Base-by-base conservation (phyloP, 257 asterid species). In the Fraxinus pennsylvanica region DNA sequence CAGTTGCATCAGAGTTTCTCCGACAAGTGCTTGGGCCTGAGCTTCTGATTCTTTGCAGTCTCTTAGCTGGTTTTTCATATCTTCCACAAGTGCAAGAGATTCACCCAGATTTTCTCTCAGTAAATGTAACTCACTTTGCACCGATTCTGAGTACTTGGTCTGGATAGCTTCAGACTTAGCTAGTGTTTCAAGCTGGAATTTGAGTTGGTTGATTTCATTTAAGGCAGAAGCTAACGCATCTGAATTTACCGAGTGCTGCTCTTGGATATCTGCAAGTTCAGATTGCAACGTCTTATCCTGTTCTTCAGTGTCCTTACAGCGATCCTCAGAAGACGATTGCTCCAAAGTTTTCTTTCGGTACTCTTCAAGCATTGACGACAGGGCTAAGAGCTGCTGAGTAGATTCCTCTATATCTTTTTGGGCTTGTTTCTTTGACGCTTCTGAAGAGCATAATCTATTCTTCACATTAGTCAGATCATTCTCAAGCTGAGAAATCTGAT, bases 401-500 rank as follows among this genome's bases (percentile, higher is more conserved):
- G 94, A 87, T 80, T 91, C 96, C 84, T 87, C 91, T 1, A 90
- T 90, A 68, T 91, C 96, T 81, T 86, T 82, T 81, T 84, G 85
- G 5, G 94, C 97, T 84, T 86, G 94, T 80, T 90, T 87, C 86
- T 88, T 93, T 80, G 76, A 81, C 15, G 86, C 88, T 86, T 96
- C 97, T 0, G 98, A 83, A 45, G 91, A 88, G 87, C 86, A 79
- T 38, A 96, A 81, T 57, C 89, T 91, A 77, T 91, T 93, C 87
- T 89, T 92, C 30, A 91, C 92, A 39, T 38, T 82, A 72, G 88
- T 81, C 73, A 96, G 94, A 79, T 96, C 98, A 77, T 86, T 88
- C 87, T 93, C 94, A 9, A 96, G 97, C 84, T 87, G 90, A 77
- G 88, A 86, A 68, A 96, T 82, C 86, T 90, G 93, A 41, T 80